phyloP scores from a whole-genome alignment of 139 green algal species.

The Eudorina sp. region DNA sequence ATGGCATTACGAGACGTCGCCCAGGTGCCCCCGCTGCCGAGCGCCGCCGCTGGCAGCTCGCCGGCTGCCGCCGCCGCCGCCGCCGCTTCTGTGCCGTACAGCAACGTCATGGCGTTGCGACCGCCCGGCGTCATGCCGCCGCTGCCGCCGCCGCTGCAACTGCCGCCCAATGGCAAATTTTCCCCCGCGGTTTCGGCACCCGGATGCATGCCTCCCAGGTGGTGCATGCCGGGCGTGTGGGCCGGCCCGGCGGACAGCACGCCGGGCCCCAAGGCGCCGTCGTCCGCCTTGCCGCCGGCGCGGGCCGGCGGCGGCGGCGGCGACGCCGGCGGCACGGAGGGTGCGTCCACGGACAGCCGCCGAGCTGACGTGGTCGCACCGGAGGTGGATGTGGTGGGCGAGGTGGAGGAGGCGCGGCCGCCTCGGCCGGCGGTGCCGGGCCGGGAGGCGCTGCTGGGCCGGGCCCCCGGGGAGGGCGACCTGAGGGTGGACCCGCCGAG shows the following conservation, averaged over 20 bases:
- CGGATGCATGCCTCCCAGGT: not conserved
- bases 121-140: not conserved
- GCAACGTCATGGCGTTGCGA: slow-evolving; percentile 6
- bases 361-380: not conserved
- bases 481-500: not conserved
- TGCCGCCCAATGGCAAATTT: not conserved
- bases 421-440: not conserved
- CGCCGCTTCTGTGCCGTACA: not conserved
- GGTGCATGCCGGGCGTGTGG: not conserved
- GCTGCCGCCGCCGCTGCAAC: not conserved
- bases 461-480: slow-evolving; percentile 4
- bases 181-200: not conserved
- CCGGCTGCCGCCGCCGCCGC: not conserved
- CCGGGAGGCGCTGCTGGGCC: slow-evolving; percentile 3
- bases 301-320: not conserved
- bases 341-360: not conserved
- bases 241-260: not conserved
- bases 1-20: not conserved
- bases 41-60: not conserved
- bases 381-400: not conserved
- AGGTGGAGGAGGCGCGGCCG: slow-evolving; percentile 3
- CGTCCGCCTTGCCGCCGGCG: not conserved
- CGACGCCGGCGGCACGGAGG: not conserved
- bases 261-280: not conserved
- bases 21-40: not conserved